Evolutionary conservation across 2,329 filamentous ascomycete species (phyloP), one percentile per base, ranked within the genome.

Genomic region (Arthrobotrys pseudoclavata): DNA sequence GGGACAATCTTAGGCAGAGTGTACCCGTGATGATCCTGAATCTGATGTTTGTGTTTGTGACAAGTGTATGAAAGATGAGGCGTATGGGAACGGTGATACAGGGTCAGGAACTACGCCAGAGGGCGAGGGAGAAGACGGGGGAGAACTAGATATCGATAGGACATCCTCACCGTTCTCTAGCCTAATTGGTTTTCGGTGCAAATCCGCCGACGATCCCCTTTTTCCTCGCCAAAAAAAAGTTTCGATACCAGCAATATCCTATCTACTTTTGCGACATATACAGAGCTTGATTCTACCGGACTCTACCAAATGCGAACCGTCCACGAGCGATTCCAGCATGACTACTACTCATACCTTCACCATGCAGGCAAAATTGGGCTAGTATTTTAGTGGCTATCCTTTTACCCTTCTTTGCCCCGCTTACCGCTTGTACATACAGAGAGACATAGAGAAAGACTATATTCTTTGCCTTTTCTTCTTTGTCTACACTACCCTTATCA

Each of bases 1-100:
- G 13, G 67, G 48, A 18, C 74, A 77, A 18, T 70, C 74, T 77
- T 77, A 77, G 74, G 26, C 24, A 24, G 74, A 71, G 12, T 71
- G 67, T 40, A 61, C 61, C 22, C 53, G 61, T 13, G 61, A 45
- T 29, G 71, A 69, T 42, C 48, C 60, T 34, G 66, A 76, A 26
- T 40, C 45, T 52, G 57, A 42, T 15, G 10, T 64, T 20, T 75
- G 70, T 63, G 31, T 69, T 45, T 75, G 70, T 42, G 63, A 50
- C 15, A 45, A 37, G n/a, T 75, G 70, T 60, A 20, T 48, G 37
- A 64, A 62, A 15, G 40, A 61, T 15, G 72, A 70, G 26, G 40
- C 12, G 45, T 48, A 34, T 24, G 53, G 52, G 20, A 61, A 55
- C 9, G 52, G 20, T n/a, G 34, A 60, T n/a, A 24, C 26, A 9